Conservation (phyloP, 208 protist species). For the Crithidia sp. region DNA sequence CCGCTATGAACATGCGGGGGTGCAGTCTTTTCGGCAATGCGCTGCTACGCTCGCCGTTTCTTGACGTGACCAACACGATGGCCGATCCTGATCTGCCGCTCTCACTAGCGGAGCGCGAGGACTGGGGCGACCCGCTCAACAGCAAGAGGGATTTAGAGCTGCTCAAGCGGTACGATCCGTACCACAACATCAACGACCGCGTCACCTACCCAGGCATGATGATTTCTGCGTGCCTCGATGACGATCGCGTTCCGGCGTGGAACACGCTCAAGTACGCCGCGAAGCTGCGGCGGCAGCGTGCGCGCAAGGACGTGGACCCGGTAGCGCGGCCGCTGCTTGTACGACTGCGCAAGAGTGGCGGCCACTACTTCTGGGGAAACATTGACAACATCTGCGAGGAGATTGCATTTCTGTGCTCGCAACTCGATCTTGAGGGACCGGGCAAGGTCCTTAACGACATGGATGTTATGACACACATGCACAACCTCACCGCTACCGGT, state of each 20-base stretch:
- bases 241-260: slow-evolving; percentile 91
- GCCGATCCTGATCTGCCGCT: slow-evolving; percentile 89
- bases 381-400: slow-evolving; percentile 88
- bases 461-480: slow-evolving; percentile 94
- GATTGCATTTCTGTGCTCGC: slow-evolving; percentile 83
- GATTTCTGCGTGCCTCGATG: slow-evolving; percentile 88
- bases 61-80: slow-evolving; percentile 96
- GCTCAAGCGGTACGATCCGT: slow-evolving; percentile 85
- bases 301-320: slow-evolving; percentile 74
- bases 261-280: slow-evolving; percentile 91
- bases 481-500: slow-evolving; percentile 85
- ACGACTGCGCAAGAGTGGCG: slow-evolving; percentile 69
- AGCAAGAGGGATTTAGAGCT: slow-evolving; percentile 59
- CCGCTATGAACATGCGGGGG: slow-evolving; percentile 91
- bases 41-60: slow-evolving; percentile 91
- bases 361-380: slow-evolving; percentile 88
- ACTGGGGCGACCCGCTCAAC: slow-evolving; percentile 95
- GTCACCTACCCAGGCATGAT: slow-evolving; percentile 92
- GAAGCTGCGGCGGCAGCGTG: slow-evolving; percentile 82
- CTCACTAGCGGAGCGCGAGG: slow-evolving; percentile 90
- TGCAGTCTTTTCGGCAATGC: slow-evolving; percentile 86
- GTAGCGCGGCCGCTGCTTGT: slow-evolving; percentile 73
- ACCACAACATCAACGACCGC: slow-evolving; percentile 92
- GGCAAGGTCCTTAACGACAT: slow-evolving; percentile 90
- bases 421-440: slow-evolving; percentile 84